Conservation (phyloP, 371 early-diverging fungal species). For the Fennellomyces sp. region DNA sequence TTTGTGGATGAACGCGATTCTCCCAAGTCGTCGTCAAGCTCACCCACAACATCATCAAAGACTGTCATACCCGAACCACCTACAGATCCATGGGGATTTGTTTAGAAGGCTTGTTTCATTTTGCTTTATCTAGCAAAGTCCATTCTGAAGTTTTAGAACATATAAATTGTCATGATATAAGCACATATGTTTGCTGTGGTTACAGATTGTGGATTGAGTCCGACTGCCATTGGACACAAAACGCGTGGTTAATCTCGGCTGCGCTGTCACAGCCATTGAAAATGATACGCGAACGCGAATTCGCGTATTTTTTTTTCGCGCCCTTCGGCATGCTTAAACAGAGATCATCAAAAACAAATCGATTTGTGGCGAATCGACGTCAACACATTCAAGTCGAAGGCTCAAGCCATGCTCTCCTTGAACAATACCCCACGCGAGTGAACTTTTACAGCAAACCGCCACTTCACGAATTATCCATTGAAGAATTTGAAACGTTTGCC, state of each 20-base stretch:
- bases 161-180: no score
- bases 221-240: no score
- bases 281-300: neutral
- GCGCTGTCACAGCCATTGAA: no score
- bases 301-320: neutral
- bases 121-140: no score
- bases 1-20: slow-evolving; percentile 49
- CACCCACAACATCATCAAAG: neutral
- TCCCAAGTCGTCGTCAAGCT: neutral
- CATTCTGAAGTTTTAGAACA: neutral
- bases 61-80: slow-evolving; percentile 7
- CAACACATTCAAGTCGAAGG: slow-evolving; percentile 16
- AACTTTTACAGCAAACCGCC: slow-evolving; percentile 83
- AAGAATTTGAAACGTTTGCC: slow-evolving; percentile 91
- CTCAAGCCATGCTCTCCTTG: neutral
- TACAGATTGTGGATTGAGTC: no score
- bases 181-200: no score
- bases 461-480: slow-evolving; percentile 79
- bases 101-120: no score
- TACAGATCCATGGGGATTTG: neutral
- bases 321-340: neutral
- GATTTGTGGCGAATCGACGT: slow-evolving; percentile 15
- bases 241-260: no score
- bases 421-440: slow-evolving; percentile 74
- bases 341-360: slow-evolving; percentile 11